These are phyloP conservation scores for Ganoderma lucidum DNA, from an alignment of 1,284 basidiomycete genomes.

Conservation along the genomic window DNA sequence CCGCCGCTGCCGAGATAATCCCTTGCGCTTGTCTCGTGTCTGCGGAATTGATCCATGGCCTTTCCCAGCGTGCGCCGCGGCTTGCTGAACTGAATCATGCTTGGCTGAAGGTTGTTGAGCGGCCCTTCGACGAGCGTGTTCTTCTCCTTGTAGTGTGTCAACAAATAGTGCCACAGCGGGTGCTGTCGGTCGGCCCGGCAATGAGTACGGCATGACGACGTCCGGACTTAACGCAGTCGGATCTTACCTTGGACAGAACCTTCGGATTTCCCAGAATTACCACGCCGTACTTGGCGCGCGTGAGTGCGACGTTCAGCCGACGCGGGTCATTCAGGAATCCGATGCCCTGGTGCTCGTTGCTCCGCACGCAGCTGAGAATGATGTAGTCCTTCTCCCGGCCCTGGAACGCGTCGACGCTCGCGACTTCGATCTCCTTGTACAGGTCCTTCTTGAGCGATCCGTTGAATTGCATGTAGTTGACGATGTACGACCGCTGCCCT, in stretches of 20 bases:
- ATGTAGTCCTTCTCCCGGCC: conserved; percentile 99
- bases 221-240: conserved; percentile 78
- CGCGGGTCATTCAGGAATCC: conserved; percentile 99
- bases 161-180: conserved; percentile 97
- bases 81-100: conserved; percentile 99
- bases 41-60: conserved; percentile 90
- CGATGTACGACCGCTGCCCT: conserved; percentile 98
- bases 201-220: conserved; percentile 77
- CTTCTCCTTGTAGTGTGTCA: conserved; percentile 99
- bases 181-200: conserved; percentile 62
- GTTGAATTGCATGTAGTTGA: conserved; percentile 99
- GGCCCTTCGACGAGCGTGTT: conserved; percentile 95
- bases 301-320: conserved; percentile 96
- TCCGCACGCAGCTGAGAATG: conserved; percentile 98
- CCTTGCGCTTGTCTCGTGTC: conserved; percentile 87
- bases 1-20: conserved; percentile 62
- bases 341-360: conserved; percentile 99
- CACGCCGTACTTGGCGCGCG: conserved; percentile 97
- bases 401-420: conserved; percentile 99
- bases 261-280: conserved; percentile 99
- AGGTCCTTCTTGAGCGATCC: conserved; percentile 98
- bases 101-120: conserved; percentile 94
- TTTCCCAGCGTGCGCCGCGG: conserved; percentile 87
- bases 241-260: conserved; percentile 93
- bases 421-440: conserved; percentile 99